Percentiles rank a stretch among this genome's conserved stretches.
These are phyloP conservation scores for Porphyra umbilicalis DNA, from an alignment of 31 red algal species.

Conservation along the genomic window DNA sequence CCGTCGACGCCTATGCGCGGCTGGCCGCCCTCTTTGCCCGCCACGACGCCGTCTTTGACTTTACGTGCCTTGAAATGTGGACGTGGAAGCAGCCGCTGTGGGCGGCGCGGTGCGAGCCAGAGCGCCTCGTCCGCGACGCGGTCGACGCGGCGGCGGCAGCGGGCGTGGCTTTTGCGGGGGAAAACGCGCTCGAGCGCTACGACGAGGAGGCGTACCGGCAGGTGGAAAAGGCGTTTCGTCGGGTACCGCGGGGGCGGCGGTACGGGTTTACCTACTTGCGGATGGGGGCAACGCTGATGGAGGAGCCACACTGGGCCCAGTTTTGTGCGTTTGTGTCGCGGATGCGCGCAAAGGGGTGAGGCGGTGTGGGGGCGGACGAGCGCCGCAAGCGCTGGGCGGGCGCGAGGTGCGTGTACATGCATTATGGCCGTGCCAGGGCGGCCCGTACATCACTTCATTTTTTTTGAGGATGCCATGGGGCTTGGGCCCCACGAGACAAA, in stretches of 20 bases:
- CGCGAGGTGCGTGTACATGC: no score
- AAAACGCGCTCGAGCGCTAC: constrained; percentile 71
- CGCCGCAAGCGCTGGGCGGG: background rate
- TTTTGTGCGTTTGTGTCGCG: constrained; percentile 9
- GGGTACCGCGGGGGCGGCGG: background rate
- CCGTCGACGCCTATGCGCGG: constrained; percentile 16
- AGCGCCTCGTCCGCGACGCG: constrained; percentile 43
- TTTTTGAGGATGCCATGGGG: no score
- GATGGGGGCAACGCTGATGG: constrained; percentile 24
- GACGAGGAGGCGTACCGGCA: constrained; percentile 49
- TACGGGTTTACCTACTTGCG: constrained; percentile 63
- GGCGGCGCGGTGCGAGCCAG: constrained; percentile 27
- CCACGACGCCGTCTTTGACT: constrained; percentile 33
- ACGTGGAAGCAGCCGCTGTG: constrained; percentile 44
- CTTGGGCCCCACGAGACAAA: no score
- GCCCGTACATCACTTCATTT: no score
- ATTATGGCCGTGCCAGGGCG: no score
- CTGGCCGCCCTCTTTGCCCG: constrained; percentile 39
- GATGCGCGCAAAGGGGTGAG: background rate
- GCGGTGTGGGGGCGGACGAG: background rate
- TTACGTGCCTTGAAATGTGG: constrained; percentile 84
- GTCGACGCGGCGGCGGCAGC: constrained; percentile 17
- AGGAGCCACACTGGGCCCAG: constrained; percentile 10
- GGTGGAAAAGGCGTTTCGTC: constrained; percentile 22
- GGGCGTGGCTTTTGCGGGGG: constrained; percentile 56